Percentiles rank a stretch among this genome's conserved stretches.
Conservation (phyloP, 495 filamentous ascomycete species). For the Corynascus novoguineensis region DNA sequence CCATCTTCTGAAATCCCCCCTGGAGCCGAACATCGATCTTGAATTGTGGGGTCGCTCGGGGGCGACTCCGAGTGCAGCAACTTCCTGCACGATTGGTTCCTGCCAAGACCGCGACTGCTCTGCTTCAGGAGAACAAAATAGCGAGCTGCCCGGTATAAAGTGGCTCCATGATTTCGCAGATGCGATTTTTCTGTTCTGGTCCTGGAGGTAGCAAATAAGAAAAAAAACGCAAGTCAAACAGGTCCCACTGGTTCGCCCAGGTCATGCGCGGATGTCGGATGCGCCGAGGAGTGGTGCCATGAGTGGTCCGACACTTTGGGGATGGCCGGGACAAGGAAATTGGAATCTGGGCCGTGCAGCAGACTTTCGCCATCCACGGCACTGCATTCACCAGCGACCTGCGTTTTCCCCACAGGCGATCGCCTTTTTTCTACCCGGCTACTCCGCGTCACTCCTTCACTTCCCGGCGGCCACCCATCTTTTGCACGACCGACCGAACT, state of each 20-base stretch:
- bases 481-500: background rate
- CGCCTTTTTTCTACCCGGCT: slow-evolving; percentile 4
- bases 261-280: background rate
- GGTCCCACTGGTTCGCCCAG: background rate
- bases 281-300: background rate
- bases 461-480: background rate
- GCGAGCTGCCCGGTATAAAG: no score
- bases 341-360: slow-evolving; percentile 12
- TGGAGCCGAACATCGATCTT: background rate
- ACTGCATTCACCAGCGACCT: no score
- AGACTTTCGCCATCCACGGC: slow-evolving; percentile 3
- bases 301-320: slow-evolving; percentile 4
- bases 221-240: background rate
- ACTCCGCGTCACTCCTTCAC: slow-evolving; percentile 4
- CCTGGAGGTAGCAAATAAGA: background rate
- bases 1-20: background rate
- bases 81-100: background rate
- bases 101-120: background rate
- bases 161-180: background rate
- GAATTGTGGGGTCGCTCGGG: slow-evolving; percentile 1
- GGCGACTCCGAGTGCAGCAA: background rate
- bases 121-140: background rate
- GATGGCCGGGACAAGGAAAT: slow-evolving; percentile 3
- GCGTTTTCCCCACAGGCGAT: slow-evolving; percentile 8
- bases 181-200: background rate